Evolutionary conservation across 2,329 filamentous ascomycete genomes (phyloP).

Genomic region (Fusarium aywerte): DNA sequence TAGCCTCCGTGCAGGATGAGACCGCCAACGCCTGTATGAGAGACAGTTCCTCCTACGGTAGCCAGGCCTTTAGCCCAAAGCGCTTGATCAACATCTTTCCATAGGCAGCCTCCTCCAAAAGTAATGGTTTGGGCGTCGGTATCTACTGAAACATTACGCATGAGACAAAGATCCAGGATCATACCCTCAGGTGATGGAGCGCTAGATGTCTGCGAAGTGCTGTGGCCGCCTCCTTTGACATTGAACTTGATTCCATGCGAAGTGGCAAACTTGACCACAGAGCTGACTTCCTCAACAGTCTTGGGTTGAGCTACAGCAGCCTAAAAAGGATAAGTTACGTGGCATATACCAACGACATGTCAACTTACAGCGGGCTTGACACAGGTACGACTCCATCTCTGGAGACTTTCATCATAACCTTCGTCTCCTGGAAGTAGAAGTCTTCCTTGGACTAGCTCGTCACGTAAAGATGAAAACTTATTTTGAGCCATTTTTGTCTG

Average conservation of each 20-base stretch:
- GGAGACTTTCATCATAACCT: conserved; percentile 50
- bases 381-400: conserved; percentile 53
- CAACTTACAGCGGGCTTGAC: conserved; percentile 50
- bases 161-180: conserved; percentile 64
- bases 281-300: conserved; percentile 54
- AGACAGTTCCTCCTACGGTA: conserved; percentile 70
- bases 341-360: neutral
- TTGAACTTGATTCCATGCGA: conserved; percentile 60
- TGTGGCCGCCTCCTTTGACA: conserved; percentile 67
- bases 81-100: conserved; percentile 65
- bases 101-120: conserved; percentile 63
- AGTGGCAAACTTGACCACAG: conserved; percentile 57
- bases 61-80: conserved; percentile 63
- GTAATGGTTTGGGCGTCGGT: conserved; percentile 56
- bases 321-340: conserved; percentile 41
- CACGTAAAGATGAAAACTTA: conserved; percentile 35
- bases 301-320: conserved; percentile 58
- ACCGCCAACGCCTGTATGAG: conserved; percentile 70
- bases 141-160: conserved; percentile 63
- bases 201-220: conserved; percentile 59
- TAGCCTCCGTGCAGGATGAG: conserved; percentile 68
- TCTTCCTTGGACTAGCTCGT: conserved; percentile 40
- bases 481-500: conserved; percentile 24
- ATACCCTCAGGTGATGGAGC: conserved; percentile 61
- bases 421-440: conserved; percentile 50